A percentile compares a stretch with the other conserved stretches of the same genome.
Conservation (phyloP, 1,284 basidiomycete species). For the Leccinum subspadiceum region DNA sequence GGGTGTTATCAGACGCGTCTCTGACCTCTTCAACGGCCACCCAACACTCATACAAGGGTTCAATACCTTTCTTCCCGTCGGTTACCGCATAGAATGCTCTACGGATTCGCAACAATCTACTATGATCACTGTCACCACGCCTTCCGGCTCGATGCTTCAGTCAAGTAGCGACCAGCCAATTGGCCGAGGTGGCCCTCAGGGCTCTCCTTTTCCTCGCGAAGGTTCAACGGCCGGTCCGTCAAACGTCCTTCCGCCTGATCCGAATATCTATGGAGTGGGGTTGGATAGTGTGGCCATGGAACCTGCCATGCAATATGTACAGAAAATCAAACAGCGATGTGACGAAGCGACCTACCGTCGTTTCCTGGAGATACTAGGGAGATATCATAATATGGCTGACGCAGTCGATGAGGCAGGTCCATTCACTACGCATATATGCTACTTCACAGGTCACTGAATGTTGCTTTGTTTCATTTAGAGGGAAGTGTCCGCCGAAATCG, state of each 20-base stretch:
- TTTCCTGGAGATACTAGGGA: conserved; percentile 89
- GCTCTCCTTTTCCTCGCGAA: conserved; percentile 16
- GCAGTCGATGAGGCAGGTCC: conserved; percentile 71
- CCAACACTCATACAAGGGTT: conserved; percentile 93
- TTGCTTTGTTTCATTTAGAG: conserved; percentile 36
- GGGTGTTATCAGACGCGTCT: conserved; percentile 94
- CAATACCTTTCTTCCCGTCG: conserved; percentile 95
- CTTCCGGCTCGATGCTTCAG: conserved; percentile 56
- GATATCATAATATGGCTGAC: conserved; percentile 52
- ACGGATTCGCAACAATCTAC: conserved; percentile 55
- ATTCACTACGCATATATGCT: conserved; percentile 24
- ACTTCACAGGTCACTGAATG: conserved; percentile 45
- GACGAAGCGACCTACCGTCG: conserved; percentile 92
- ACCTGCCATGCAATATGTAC: conserved; percentile 91
- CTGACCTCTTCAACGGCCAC: conserved; percentile 89
- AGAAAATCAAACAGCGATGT: conserved; percentile 96
- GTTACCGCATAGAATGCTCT: conserved; percentile 88
- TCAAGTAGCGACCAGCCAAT: conserved; percentile 39
- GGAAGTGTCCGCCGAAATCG: conserved; percentile 85
- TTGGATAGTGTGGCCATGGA: conserved; percentile 48
- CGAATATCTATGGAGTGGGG: conserved; percentile 25
- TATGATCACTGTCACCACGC: conserved; percentile 87
- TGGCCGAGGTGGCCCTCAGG: conserved; percentile 8
- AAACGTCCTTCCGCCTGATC: conserved; percentile 18
- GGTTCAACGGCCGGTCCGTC: conserved; percentile 9